phyloP scores from a whole-genome alignment of 1,284 basidiomycete species.

The Leccinum solheimii region DNA sequence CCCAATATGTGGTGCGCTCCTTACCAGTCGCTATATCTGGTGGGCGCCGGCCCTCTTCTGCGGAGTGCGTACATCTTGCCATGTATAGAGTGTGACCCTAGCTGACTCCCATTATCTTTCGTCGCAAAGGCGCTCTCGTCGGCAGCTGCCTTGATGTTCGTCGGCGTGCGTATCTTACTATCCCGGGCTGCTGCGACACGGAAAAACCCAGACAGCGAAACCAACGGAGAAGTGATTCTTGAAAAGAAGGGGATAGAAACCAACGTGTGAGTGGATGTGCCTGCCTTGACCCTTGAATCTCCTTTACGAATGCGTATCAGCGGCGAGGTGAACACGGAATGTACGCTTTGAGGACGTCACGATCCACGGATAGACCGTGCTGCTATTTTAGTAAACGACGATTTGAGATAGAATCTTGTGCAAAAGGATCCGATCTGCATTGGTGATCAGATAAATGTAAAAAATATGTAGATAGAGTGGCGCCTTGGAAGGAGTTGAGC shows the following conservation, averaged over 20 bases:
- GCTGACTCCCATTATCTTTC: not conserved
- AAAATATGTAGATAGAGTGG: not conserved
- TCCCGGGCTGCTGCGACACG: not conserved
- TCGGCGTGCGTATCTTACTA: not conserved
- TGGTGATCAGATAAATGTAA: not conserved
- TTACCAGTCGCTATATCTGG: slow-evolving; percentile 31
- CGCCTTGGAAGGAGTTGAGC: not conserved
- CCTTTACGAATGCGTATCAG: not conserved
- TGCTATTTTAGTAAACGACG: not conserved
- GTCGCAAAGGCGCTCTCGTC: not conserved
- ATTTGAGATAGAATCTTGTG: not conserved
- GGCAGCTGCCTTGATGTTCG: not conserved
- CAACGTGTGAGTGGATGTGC: not conserved
- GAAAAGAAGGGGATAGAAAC: not conserved
- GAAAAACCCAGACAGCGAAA: not conserved
- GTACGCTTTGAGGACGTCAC: not conserved
- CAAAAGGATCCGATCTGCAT: not conserved
- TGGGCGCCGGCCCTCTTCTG: slow-evolving; percentile 33
- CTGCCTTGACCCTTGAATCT: not conserved
- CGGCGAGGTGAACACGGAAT: not conserved
- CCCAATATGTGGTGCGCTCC: slow-evolving; percentile 34
- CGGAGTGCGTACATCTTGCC: slow-evolving; percentile 19
- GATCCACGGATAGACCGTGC: not conserved
- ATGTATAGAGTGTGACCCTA: not conserved
- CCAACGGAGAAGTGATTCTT: not conserved